Percentiles rank a stretch among this genome's conserved stretches.
Conservation (phyloP, 2,329 filamentous ascomycete species). For the Trichophyton rubrum region DNA sequence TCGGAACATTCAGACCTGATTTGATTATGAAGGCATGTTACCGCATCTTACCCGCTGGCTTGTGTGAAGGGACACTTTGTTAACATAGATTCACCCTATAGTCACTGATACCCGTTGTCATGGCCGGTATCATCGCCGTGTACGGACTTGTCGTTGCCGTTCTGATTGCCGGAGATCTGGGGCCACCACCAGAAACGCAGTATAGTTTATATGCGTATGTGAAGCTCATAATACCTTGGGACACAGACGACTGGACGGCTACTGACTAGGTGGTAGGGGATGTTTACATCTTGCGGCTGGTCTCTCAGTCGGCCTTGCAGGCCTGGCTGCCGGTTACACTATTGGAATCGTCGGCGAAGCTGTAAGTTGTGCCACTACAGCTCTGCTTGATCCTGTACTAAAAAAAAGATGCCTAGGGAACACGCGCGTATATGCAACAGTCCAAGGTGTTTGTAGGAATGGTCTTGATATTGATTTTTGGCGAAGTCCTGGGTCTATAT, state of each 20-base stretch:
- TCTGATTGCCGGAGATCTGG: conserved; percentile 82
- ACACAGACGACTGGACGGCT: neutral
- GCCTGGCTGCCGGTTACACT: conserved; percentile 86
- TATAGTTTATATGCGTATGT: conserved; percentile 77
- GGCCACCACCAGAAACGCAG: conserved; percentile 51
- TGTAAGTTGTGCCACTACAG: conserved; percentile 35
- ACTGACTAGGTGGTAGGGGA: conserved; percentile 42
- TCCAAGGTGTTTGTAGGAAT: conserved; percentile 94
- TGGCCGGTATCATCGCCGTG: conserved; percentile 98
- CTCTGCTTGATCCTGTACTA: conserved; percentile 11
- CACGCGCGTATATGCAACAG: conserved; percentile 91
- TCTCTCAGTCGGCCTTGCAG: conserved; percentile 80
- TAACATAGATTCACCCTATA: conserved; percentile 18
- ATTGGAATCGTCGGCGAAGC: conserved; percentile 93
- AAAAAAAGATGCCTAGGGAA: conserved; percentile 41
- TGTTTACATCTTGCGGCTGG: conserved; percentile 92
- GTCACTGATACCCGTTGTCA: conserved; percentile 51
- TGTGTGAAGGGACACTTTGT: conserved; percentile 3
- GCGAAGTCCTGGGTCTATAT: conserved; percentile 91
- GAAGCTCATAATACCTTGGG: neutral
- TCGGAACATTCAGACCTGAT: conserved; percentile 53
- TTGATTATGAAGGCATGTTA: conserved; percentile 53
- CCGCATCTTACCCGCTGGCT: neutral
- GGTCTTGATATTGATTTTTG: conserved; percentile 97
- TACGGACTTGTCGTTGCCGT: conserved; percentile 96